Percentiles rank a stretch among this genome's conserved stretches.
Evolutionary conservation across 345 rosid genomes (phyloP).

Genomic region (Boechera stricta): DNA sequence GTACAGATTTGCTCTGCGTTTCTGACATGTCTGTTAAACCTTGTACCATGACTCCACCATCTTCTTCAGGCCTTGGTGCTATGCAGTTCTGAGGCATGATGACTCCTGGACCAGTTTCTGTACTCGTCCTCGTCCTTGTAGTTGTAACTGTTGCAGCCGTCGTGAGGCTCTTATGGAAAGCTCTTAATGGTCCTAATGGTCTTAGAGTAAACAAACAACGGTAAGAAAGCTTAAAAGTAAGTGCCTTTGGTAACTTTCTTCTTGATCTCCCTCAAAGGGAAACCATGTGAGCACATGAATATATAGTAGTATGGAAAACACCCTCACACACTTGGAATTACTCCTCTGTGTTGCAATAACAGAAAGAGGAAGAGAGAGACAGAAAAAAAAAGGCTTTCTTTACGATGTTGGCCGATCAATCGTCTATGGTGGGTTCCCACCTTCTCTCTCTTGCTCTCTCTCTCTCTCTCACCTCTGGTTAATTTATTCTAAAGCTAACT

Average conservation of each 20-base stretch:
- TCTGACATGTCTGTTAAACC: constrained; percentile 52
- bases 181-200: constrained; percentile 26
- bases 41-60: constrained; percentile 49
- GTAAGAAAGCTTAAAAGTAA: constrained; percentile 45
- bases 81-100: constrained; percentile 57
- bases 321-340: constrained; percentile 31
- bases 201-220: constrained; percentile 23
- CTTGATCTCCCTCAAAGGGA: constrained; percentile 59
- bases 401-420: constrained; percentile 51
- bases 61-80: constrained; percentile 64
- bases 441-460: constrained; percentile 4
- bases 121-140: constrained; percentile 13
- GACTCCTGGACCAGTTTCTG: constrained; percentile 32
- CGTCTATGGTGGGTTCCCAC: constrained; percentile 50
- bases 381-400: constrained; percentile 33
- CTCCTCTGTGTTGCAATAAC: constrained; percentile 36
- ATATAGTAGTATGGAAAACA: constrained; percentile 52
- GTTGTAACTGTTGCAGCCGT: constrained; percentile 6
- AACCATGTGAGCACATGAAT: constrained; percentile 53
- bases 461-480: constrained; percentile 1
- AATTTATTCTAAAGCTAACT: constrained; percentile 41
- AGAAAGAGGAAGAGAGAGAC: constrained; percentile 31
- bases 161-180: constrained; percentile 31
- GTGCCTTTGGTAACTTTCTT: constrained; percentile 43
- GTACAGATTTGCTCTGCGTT: constrained; percentile 50